Conservation (phyloP, 2,329 filamentous ascomycete species). For the Graphiopsis chlorocephala region DNA sequence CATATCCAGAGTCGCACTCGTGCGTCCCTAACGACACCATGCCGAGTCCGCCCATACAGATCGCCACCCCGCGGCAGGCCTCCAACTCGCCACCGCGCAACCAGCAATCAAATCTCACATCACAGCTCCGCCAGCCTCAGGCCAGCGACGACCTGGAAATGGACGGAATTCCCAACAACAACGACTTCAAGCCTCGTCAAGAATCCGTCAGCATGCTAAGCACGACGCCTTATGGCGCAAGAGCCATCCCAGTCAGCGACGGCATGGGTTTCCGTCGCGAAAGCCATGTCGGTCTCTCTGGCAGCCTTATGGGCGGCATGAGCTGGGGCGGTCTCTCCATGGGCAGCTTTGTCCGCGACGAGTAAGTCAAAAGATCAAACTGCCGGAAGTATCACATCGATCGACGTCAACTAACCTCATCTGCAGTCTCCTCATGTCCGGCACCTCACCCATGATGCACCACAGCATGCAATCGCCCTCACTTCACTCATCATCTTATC, state of each 20-base stretch:
- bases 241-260: constrained; percentile 60
- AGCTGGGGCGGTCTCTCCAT: constrained; percentile 97
- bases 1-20: background rate
- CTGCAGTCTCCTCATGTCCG: constrained; percentile 84
- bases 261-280: constrained; percentile 45
- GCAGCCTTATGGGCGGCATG: constrained; percentile 72
- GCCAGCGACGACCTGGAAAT: constrained; percentile 19
- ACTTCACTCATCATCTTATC: constrained; percentile 92
- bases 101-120: constrained; percentile 63
- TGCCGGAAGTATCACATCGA: background rate
- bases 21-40: constrained; percentile 34
- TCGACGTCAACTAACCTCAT: constrained; percentile 14
- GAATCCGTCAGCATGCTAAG: constrained; percentile 53
- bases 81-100: constrained; percentile 59
- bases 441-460: constrained; percentile 69
- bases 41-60: constrained; percentile 59
- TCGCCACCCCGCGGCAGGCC: constrained; percentile 52
- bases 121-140: constrained; percentile 53
- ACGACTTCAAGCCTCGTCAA: constrained; percentile 43
- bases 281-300: constrained; percentile 54
- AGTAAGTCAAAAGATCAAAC: constrained; percentile 63
- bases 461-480: constrained; percentile 72
- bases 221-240: constrained; percentile 55
- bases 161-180: constrained; percentile 22
- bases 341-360: constrained; percentile 94